These are phyloP conservation scores for Diplodia corticola DNA, from an alignment of 2,329 filamentous ascomycete genomes.

Conservation along the genomic window DNA sequence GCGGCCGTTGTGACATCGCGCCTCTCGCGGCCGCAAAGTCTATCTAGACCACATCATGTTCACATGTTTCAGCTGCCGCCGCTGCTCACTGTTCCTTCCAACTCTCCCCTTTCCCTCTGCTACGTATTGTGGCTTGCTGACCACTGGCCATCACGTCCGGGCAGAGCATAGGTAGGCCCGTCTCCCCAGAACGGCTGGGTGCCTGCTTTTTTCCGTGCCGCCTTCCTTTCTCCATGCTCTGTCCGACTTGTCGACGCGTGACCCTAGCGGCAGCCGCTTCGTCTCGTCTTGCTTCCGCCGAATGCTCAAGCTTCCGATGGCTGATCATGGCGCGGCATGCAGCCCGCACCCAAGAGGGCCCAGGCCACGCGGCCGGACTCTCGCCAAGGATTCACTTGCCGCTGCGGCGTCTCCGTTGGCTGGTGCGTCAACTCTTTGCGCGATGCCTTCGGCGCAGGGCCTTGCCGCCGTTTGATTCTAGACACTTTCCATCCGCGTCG, in stretches of 20 bases:
- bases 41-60: constrained; percentile 13
- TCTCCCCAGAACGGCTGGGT: neutral
- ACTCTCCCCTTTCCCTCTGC: no score
- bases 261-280: neutral
- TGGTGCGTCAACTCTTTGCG: neutral
- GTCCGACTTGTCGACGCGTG: neutral
- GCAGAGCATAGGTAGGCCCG: neutral
- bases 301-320: neutral
- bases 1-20: neutral
- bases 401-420: neutral
- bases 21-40: neutral
- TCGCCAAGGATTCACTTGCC: neutral
- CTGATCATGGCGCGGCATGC: neutral
- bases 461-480: neutral
- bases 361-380: neutral
- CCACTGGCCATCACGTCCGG: neutral
- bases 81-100: neutral
- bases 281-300: neutral
- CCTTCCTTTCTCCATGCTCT: neutral
- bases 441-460: no score
- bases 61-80: neutral
- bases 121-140: constrained; percentile 17
- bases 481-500: neutral
- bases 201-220: neutral
- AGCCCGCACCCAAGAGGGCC: neutral